These are phyloP conservation scores for Rhizophagus prolifer DNA, from an alignment of 192 early-diverging fungal genomes.

Conservation along the genomic window DNA sequence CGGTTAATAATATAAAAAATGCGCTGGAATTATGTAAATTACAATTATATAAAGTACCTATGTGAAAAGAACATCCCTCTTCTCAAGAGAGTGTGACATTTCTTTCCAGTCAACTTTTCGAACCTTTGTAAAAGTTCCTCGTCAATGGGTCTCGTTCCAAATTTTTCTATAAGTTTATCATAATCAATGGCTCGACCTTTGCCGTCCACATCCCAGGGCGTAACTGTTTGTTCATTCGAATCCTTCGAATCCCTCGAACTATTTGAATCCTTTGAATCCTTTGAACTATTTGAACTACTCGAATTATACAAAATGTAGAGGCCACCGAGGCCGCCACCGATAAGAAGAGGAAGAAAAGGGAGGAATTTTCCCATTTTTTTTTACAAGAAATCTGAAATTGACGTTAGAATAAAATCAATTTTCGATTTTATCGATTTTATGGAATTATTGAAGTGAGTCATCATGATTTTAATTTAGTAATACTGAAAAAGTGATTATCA, in stretches of 20 bases:
- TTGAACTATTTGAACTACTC: background rate
- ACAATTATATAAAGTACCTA: constrained; percentile 49
- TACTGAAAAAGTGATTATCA: no score
- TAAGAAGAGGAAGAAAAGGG: no score
- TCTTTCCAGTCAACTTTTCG: constrained; percentile 78
- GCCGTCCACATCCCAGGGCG: constrained; percentile 94
- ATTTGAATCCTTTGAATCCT: background rate
- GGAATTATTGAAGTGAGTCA: no score
- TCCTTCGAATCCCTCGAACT: no score
- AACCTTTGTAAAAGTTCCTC: constrained; percentile 75
- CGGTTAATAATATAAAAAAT: background rate
- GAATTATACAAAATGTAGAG: no score
- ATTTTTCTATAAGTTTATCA: constrained; percentile 81
- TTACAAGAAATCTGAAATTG: no score
- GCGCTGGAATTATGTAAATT: background rate
- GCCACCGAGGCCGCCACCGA: no score
- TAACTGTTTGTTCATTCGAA: constrained; percentile 61
- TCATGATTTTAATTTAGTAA: no score
- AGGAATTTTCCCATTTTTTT: no score
- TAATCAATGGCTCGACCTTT: constrained; percentile 89
- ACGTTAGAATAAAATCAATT: no score
- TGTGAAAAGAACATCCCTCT: constrained; percentile 96
- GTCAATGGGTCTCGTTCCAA: constrained; percentile 84
- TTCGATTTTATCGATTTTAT: no score
- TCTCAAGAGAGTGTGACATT: constrained; percentile 80